These are phyloP conservation scores for Suillus alpinus DNA, from an alignment of 768 basidiomycete genomes.

Conservation along the genomic window DNA sequence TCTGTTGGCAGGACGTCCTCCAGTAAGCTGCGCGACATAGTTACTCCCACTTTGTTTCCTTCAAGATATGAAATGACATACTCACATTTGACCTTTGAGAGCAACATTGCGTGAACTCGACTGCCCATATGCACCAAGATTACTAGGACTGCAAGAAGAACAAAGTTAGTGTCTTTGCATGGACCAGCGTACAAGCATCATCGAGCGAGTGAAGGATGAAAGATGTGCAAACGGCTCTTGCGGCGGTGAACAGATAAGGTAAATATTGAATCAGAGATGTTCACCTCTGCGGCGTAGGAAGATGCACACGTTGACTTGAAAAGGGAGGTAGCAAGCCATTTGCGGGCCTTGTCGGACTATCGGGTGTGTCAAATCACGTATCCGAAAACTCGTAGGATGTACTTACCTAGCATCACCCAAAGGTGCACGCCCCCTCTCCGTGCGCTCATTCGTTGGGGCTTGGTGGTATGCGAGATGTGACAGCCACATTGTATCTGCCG, in stretches of 20 bases:
- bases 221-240: background rate
- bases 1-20: slow-evolving; percentile 21
- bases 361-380: background rate
- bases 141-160: slow-evolving; percentile 30
- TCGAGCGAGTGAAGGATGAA: background rate
- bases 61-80: background rate
- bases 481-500: background rate
- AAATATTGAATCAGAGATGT: slow-evolving; percentile 1
- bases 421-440: background rate
- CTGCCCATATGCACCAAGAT: slow-evolving; percentile 28
- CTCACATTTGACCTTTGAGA: slow-evolving; percentile 19
- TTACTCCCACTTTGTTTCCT: background rate
- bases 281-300: slow-evolving; percentile 32
- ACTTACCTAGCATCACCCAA: background rate
- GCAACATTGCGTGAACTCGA: slow-evolving; percentile 14
- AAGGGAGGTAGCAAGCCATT: slow-evolving; percentile 5
- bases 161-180: slow-evolving; percentile 7
- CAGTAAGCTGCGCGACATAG: background rate
- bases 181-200: background rate
- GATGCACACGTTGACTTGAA: slow-evolving; percentile 18
- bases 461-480: background rate
- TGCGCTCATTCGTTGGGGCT: background rate
- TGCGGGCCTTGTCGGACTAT: slow-evolving; percentile 4
- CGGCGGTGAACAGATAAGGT: background rate
- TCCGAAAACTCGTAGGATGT: background rate